These are phyloP conservation scores for Calonectria henricotiae DNA, from an alignment of 2,329 filamentous ascomycete genomes.

Conservation along the genomic window DNA sequence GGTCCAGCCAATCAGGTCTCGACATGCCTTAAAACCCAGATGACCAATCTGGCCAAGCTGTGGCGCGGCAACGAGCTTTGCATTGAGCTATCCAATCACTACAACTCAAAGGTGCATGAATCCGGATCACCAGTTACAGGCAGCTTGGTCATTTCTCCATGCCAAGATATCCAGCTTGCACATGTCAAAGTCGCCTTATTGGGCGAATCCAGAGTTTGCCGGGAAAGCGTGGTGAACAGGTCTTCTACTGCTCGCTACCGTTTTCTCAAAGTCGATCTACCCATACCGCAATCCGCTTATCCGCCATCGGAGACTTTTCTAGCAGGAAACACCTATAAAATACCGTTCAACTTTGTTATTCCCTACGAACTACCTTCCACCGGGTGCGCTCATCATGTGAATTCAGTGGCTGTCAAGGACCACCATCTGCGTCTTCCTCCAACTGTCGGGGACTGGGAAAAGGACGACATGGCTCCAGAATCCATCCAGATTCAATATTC, in stretches of 20 bases:
- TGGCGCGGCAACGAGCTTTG: constrained; percentile 8
- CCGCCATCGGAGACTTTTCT: background rate
- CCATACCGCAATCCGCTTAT: background rate
- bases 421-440: constrained; percentile 1
- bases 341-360: background rate
- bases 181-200: background rate
- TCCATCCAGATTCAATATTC: background rate
- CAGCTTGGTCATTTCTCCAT: constrained; percentile 4
- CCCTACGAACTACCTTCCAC: constrained; percentile 6
- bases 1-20: background rate
- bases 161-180: background rate
- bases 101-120: constrained; percentile 8
- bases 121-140: background rate
- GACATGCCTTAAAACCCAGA: background rate
- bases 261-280: constrained; percentile 5
- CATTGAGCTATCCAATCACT: constrained; percentile 6
- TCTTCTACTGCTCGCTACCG: constrained; percentile 2
- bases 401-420: background rate
- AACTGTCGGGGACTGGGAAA: background rate
- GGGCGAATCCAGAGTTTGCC: background rate
- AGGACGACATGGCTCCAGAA: background rate
- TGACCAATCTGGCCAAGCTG: background rate
- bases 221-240: background rate
- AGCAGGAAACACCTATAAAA: background rate
- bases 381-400: background rate